Evolutionary conservation across 345 rosid genomes (phyloP).

Genomic region (Aethionema arabicum): DNA sequence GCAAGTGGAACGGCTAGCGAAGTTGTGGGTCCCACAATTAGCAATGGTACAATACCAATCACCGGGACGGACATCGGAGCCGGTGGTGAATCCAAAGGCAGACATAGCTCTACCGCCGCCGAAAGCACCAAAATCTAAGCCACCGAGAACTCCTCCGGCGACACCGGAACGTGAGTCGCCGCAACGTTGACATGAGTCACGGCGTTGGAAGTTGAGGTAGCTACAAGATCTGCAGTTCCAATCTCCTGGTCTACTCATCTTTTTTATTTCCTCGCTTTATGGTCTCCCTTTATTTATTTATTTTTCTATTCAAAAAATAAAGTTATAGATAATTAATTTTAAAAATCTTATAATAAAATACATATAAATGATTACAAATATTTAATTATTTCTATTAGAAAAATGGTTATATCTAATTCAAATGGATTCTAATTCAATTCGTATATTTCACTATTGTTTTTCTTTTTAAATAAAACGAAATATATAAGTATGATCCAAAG

Average conservation of each 20-base stretch:
- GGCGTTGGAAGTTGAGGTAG: conserved; percentile 81
- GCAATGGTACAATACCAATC: conserved; percentile 89
- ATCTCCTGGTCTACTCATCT: conserved; percentile 83
- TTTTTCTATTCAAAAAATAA: conserved; percentile 13
- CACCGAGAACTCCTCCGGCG: conserved; percentile 44
- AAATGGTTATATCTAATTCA: too few relatives aligned
- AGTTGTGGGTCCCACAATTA: conserved; percentile 93
- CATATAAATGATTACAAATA: not conserved
- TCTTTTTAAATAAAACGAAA: not conserved
- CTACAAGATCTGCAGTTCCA: conserved; percentile 89
- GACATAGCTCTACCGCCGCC: conserved; percentile 55
- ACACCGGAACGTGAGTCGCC: conserved; percentile 50
- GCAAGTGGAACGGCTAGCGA: conserved; percentile 89
- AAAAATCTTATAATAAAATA: not conserved
- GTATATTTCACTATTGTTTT: conserved; percentile 10
- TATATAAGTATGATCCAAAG: not conserved
- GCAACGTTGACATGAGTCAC: conserved; percentile 83
- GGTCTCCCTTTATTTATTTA: conserved; percentile 13
- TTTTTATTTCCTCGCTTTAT: conserved; percentile 19
- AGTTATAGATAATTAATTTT: too few relatives aligned
- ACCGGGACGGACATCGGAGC: conserved; percentile 91
- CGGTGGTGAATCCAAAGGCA: conserved; percentile 65
- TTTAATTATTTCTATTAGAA: conserved; percentile 1
- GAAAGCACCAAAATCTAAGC: conserved; percentile 49
- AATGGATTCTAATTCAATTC: not conserved